phyloP scores from a whole-genome alignment of 2,329 filamentous ascomycete genomes.

The Neophaeococcomyces aloes region DNA sequence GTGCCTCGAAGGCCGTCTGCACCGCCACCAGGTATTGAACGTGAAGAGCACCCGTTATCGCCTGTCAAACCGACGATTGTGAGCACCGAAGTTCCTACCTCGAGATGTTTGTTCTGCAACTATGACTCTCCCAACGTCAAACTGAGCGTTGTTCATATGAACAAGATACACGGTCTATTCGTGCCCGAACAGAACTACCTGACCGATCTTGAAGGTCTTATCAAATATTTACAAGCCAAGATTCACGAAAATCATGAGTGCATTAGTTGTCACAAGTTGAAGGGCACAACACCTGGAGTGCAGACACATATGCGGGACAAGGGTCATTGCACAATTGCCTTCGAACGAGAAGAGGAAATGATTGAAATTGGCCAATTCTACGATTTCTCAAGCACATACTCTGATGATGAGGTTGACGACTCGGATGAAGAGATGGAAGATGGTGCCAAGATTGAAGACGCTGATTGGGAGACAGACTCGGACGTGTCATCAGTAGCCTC shows the following conservation, averaged over 20 bases:
- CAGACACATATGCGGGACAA: conserved; percentile 98
- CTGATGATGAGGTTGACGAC: conserved; percentile 59
- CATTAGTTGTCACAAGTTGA: conserved; percentile 74
- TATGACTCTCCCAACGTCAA: conserved; percentile 63
- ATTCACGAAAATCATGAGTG: conserved; percentile 75
- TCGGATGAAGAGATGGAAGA: conserved; percentile 47
- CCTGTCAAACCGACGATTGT: conserved; percentile 16
- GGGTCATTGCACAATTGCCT: conserved; percentile 93
- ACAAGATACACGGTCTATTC: conserved; percentile 87
- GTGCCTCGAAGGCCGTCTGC: conserved; percentile 31
- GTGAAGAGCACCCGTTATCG: conserved; percentile 30
- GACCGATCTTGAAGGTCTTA: conserved; percentile 67
- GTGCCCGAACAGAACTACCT: conserved; percentile 82
- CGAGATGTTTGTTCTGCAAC: conserved; percentile 81
- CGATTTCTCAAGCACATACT: conserved; percentile 92
- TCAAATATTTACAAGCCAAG: conserved; percentile 68
- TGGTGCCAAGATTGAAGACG: conserved; percentile 61
- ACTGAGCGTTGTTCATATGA: conserved; percentile 83
- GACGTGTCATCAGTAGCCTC: conserved; percentile 82
- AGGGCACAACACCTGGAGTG: conserved; percentile 65
- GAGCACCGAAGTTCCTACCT: conserved; percentile 37
- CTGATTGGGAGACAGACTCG: conserved; percentile 93
- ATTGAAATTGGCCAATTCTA: conserved; percentile 93
- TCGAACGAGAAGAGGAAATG: conserved; percentile 77
- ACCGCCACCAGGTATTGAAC: conserved; percentile 29